phyloP scores from a whole-genome alignment of 345 rosid genomes.

The Chamaenerion angustifolium region DNA sequence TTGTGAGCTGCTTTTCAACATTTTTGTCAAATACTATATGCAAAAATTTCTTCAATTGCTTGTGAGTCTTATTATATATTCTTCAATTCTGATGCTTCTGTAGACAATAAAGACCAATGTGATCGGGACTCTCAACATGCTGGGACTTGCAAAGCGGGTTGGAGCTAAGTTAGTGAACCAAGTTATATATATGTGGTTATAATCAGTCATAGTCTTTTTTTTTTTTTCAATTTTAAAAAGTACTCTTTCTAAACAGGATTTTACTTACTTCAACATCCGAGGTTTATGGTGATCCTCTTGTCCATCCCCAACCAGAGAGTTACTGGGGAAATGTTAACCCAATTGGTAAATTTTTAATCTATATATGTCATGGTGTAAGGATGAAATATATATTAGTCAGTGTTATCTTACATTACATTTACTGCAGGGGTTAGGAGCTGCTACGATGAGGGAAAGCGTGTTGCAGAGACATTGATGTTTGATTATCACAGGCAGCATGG shows the following conservation, averaged over 20 bases:
- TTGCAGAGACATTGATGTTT: slow-evolving; percentile 88
- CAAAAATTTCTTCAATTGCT: background rate
- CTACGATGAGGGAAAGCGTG: slow-evolving; percentile 92
- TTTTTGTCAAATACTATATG: too few relatives aligned
- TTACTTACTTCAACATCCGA: slow-evolving; percentile 93
- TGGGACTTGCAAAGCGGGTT: slow-evolving; percentile 96
- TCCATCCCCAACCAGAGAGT: slow-evolving; percentile 79
- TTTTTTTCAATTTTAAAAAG: too few relatives aligned
- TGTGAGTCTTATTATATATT: background rate
- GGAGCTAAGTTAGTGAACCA: slow-evolving; percentile 62
- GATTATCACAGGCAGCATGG: slow-evolving; percentile 95
- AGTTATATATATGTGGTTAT: too few relatives aligned
- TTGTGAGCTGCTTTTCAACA: background rate
- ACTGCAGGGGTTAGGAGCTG: slow-evolving; percentile 95
- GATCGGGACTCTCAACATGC: slow-evolving; percentile 87
- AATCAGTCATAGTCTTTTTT: too few relatives aligned
- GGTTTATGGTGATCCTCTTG: slow-evolving; percentile 89
- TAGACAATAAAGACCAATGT: slow-evolving; percentile 98
- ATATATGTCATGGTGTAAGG: slow-evolving; percentile 6
- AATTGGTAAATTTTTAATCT: too few relatives aligned
- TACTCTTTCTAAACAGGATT: too few relatives aligned
- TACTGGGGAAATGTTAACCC: slow-evolving; percentile 99
- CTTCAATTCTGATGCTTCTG: background rate
- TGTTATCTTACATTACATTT: too few relatives aligned
- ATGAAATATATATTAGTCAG: too few relatives aligned